A percentile compares a stretch with the other conserved stretches of the same genome.
These are phyloP conservation scores for Yamadazyma sp. DNA, from an alignment of 1,139 yeast species.

Conservation along the genomic window DNA sequence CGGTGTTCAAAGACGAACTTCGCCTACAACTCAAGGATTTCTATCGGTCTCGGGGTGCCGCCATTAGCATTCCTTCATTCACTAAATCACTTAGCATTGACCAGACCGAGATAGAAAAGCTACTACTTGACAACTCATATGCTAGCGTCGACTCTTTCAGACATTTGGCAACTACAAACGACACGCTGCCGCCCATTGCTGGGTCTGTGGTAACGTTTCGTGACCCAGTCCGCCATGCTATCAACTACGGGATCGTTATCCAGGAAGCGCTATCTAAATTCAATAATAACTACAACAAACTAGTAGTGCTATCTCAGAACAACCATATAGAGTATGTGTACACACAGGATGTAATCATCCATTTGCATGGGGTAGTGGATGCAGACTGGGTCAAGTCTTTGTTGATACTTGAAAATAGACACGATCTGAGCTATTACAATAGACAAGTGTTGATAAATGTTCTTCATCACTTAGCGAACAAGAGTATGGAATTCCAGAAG, in stretches of 20 bases:
- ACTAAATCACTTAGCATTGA: background rate
- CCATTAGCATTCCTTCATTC: background rate
- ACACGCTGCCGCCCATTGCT: conserved; percentile 20
- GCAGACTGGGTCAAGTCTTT: conserved; percentile 20
- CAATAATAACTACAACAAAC: conserved; percentile 33
- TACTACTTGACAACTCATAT: conserved; percentile 11
- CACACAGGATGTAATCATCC: conserved; percentile 28
- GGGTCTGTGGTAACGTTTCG: conserved; percentile 40
- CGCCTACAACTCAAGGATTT: conserved; percentile 3
- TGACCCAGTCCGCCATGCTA: conserved; percentile 12
- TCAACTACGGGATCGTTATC: conserved; percentile 34
- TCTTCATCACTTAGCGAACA: conserved; percentile 21
- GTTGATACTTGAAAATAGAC: conserved; percentile 24
- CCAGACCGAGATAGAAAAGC: conserved; percentile 7
- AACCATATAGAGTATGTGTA: conserved; percentile 29
- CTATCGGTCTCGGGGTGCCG: background rate
- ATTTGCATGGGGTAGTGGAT: conserved; percentile 26
- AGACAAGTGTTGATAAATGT: conserved; percentile 21
- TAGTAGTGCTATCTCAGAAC: conserved; percentile 30
- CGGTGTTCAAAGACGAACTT: conserved; percentile 4
- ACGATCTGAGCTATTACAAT: conserved; percentile 17
- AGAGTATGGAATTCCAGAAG: conserved; percentile 12
- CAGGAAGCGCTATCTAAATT: conserved; percentile 30
- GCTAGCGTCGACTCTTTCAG: conserved; percentile 13
- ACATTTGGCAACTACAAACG: conserved; percentile 22